Percentiles rank a stretch among this genome's conserved stretches.
phyloP scores from a whole-genome alignment of 1,284 basidiomycete genomes.

The Exobasidium cylindrosporum region DNA sequence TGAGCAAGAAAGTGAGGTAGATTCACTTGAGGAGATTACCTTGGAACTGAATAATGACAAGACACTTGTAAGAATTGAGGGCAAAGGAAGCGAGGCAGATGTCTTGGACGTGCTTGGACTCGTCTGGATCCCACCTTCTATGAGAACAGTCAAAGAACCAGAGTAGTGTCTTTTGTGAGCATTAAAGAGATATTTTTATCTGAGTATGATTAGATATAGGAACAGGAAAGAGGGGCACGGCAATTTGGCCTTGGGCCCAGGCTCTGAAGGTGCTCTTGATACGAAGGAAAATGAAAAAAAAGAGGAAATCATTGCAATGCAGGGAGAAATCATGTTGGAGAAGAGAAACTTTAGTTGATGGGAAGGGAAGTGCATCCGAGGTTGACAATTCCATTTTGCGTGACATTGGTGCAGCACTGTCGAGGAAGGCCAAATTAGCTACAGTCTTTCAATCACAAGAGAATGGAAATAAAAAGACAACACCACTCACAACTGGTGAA shows the following conservation, averaged over 20 bases:
- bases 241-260: too few species aligned
- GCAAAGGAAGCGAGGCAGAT: conserved; percentile 4
- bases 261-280: too few species aligned
- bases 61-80: not conserved
- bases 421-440: not conserved
- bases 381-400: conserved; percentile 40
- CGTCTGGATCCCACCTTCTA: not conserved
- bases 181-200: too few species aligned
- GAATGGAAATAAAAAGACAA: not conserved
- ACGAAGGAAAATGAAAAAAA: not conserved
- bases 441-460: not conserved
- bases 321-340: not conserved
- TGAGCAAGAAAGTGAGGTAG: not conserved
- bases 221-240: too few species aligned
- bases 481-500: conserved; percentile 26
- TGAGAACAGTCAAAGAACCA: not conserved
- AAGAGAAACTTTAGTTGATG: conserved; percentile 41
- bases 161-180: too few species aligned
- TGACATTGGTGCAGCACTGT: conserved; percentile 36
- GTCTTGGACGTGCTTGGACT: conserved; percentile 3
- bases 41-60: not conserved
- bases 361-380: conserved; percentile 37
- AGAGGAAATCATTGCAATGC: not conserved
- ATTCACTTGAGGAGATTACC: not conserved
- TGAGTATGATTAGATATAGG: too few species aligned